Base-by-base conservation (phyloP, 495 filamentous ascomycete species). In the Hypoxylon subgilvum region DNA sequence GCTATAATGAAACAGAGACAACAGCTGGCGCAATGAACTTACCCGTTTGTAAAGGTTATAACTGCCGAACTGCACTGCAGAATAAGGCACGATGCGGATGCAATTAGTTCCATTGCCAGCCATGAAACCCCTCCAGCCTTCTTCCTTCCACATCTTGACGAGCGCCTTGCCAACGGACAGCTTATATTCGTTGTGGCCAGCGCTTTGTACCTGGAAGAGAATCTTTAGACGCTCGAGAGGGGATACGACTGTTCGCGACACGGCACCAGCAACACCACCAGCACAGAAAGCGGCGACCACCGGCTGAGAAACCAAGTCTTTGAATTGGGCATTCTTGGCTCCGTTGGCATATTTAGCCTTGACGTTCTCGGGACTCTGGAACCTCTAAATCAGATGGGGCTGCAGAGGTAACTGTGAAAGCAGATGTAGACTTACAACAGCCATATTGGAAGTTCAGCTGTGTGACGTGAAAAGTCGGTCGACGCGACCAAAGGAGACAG, bases 11-110 rank as follows among this genome's bases (percentile, higher is more conserved):
- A 30, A 12, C 8, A 16, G 21, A 32, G 13, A 13, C 9, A 30
- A 5, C 6, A 51, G 25, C 22, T 35, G 19, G 19, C 19, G 17
- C 4, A 17, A n/a, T 6, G n/a, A 43, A 77, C 86, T 70, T 76
- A 96, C 93, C 78, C 85, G 84, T 76, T 96, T 97, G 73, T 97
- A 98, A 59, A 97, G 87, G 68, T 93, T 97, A 72, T 97, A 98
- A 67, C 90, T 93, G 32, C 92, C 90, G 75, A 98, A 98, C 71
- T 98, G 94, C 17, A 98, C 94, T 1, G 94, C 94, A 32, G 92
- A 96, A 72, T 98, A 98, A 9, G 94, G 94, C 32, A 98, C 90
- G 47, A 98, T 98, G 42, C 94, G 89, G 65, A 97, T 91, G 75
- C 94, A 98, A 73, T 98, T 98, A 36, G 92, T 96, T 47, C 94